Evolutionary conservation across 805 yeast species (phyloP).

Genomic region (Wickerhamiella alocasiicola): DNA sequence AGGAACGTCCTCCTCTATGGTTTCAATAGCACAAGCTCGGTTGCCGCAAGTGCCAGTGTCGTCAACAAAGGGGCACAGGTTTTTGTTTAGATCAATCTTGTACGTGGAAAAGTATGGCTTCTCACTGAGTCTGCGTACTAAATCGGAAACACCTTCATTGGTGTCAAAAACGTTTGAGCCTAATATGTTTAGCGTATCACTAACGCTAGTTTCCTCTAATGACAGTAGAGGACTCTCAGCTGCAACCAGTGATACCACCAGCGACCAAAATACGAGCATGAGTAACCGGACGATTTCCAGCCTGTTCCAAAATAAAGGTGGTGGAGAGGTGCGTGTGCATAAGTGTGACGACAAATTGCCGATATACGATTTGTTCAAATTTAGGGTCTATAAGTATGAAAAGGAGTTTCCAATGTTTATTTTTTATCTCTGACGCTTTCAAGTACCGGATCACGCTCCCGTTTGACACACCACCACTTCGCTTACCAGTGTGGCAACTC

Average conservation of each 20-base stretch:
- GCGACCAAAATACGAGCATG: conserved; percentile 5
- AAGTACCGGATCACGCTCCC: too few relatives aligned
- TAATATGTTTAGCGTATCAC: conserved; percentile 19
- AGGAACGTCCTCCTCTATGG: conserved; percentile 60
- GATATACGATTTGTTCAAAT: too few relatives aligned
- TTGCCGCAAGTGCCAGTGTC: conserved; percentile 72
- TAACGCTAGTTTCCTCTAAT: conserved; percentile 9
- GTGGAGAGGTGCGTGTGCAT: too few relatives aligned
- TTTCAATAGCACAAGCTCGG: conserved; percentile 80
- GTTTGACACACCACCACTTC: too few relatives aligned
- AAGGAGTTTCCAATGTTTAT: too few relatives aligned
- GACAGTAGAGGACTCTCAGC: conserved; percentile 3
- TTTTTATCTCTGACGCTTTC: too few relatives aligned
- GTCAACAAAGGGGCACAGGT: conserved; percentile 75
- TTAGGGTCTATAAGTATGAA: too few relatives aligned
- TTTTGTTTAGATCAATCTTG: conserved; percentile 60
- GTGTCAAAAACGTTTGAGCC: conserved; percentile 37
- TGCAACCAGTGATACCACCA: neutral
- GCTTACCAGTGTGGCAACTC: conserved; percentile 5
- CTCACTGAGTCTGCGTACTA: conserved; percentile 44
- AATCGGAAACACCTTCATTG: conserved; percentile 42
- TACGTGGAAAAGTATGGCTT: conserved; percentile 82
- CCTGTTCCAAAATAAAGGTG: too few relatives aligned
- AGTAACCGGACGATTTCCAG: too few relatives aligned
- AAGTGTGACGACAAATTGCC: too few relatives aligned